Percentiles rank a stretch among this genome's conserved stretches.
phyloP scores from a whole-genome alignment of 1,284 basidiomycete species.

The Malassezia restricta region DNA sequence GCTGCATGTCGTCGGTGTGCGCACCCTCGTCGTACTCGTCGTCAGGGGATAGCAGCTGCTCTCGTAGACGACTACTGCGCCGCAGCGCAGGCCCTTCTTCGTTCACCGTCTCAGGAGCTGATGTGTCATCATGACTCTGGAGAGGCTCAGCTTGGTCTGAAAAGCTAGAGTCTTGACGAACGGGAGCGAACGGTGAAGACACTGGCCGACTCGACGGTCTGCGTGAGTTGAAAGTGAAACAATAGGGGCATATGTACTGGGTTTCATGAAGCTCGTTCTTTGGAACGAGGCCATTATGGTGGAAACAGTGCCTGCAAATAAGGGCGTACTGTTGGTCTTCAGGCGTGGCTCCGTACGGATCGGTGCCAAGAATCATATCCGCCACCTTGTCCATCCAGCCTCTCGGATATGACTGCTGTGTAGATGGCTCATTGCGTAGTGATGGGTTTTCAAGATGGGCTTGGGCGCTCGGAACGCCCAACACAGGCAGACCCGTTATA shows the following conservation, averaged over 20 bases:
- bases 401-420: conserved; percentile 1
- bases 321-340: conserved; percentile 60
- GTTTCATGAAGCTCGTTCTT: conserved; percentile 78
- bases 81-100: no score
- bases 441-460: background rate
- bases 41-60: no score
- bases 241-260: conserved; percentile 65
- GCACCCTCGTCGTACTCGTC: no score
- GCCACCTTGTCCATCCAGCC: conserved; percentile 47
- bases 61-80: no score
- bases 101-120: no score
- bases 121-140: no score
- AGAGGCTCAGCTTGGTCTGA: no score
- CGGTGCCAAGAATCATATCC: conserved; percentile 47
- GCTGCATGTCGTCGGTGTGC: conserved; percentile 1
- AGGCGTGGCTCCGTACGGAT: conserved; percentile 42
- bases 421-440: background rate
- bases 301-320: conserved; percentile 82
- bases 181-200: conserved; percentile 29
- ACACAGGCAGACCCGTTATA: conserved; percentile 9
- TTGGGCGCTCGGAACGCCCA: conserved; percentile 2
- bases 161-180: no score
- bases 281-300: conserved; percentile 84
- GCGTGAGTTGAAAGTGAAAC: conserved; percentile 58
- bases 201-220: conserved; percentile 38